Base-by-base conservation (phyloP, 2,329 filamentous ascomycete species). In the Botrytis byssoidea region DNA sequence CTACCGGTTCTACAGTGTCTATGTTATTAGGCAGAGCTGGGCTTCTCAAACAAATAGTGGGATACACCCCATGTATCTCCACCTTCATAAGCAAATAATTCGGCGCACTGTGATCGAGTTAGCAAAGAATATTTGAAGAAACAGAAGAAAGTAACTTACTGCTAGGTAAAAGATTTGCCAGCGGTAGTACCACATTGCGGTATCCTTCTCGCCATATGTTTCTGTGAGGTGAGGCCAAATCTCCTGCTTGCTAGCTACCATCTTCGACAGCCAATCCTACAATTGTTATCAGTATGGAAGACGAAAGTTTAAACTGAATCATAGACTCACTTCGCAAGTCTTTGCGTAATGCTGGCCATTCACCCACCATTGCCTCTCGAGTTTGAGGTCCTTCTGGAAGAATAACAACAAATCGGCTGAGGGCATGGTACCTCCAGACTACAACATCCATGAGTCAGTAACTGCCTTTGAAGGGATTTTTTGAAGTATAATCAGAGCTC, bases 111-210 rank as follows among this genome's bases (percentile, higher is more conserved):
- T 67, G 22, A 10, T 67, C 16, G 42, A 67, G 29, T 67, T 37
- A 67, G 20, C 29, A 48, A 25, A 64, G 25, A 9, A 18, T 16
- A 18, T 44, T 29, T 20, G 25, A 64, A 32, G 16, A 29, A 40
- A 29, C n/a, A 44, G 61, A 20, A 18, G 64, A 18, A 48, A 67
- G 20, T 12, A 48, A 67, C 44, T 29, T 16, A 46, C 44, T n/a
- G 90, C 90, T 86, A 92, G 85, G 80, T 92, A 91, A 77, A 92
- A 93, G 48, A 92, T 88, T 82, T 92, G 88, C 90, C 91, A 93
- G 73, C 90, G 84, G 78, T 91, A 87, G 80, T 88, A 92, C 91
- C 90, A 93, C 71, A 86, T 89, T 65, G 82, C 79, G 0, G 88
- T 86, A 32, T 89, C 84, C 25, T 87, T 84, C 78, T 88, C 86